Conservation (phyloP, 1,284 basidiomycete species). For the Ustilago cynodontis region DNA sequence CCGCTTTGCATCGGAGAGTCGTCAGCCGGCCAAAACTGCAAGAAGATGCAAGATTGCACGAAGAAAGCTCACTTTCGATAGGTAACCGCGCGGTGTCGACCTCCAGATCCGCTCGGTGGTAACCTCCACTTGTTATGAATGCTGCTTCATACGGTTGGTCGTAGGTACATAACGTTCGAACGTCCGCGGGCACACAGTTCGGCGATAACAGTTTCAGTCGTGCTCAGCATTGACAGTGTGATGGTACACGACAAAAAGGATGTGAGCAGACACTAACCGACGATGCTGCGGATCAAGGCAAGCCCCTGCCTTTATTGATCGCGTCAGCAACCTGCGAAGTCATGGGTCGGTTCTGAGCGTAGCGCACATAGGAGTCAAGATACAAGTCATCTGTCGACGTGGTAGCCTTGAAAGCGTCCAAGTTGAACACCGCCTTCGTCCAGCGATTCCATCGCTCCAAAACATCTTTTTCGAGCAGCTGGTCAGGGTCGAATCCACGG, state of each 20-base stretch:
- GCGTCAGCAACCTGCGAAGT: constrained; percentile 61
- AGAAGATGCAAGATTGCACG: neutral
- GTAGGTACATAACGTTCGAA: neutral
- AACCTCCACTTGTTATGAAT: too few species aligned
- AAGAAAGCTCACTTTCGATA: constrained; percentile 1
- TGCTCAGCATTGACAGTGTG: neutral
- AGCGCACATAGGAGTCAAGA: constrained; percentile 76
- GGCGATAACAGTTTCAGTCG: neutral
- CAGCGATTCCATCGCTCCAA: constrained; percentile 75
- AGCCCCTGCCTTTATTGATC: constrained; percentile 56
- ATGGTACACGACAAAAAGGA: too few species aligned
- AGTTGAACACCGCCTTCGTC: constrained; percentile 74
- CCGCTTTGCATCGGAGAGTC: constrained; percentile 1
- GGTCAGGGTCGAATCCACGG: constrained; percentile 75
- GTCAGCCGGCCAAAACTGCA: neutral
- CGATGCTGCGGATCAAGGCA: constrained; percentile 21
- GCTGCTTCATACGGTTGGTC: too few species aligned
- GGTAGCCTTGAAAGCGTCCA: constrained; percentile 78
- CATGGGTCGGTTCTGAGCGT: constrained; percentile 60
- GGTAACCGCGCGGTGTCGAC: neutral
- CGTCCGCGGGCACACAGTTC: too few species aligned
- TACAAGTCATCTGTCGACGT: constrained; percentile 81
- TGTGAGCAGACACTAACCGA: too few species aligned
- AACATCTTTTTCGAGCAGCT: constrained; percentile 71
- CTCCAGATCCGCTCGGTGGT: neutral